Percentiles rank a stretch among this genome's conserved stretches.
phyloP scores from a whole-genome alignment of 148 eudicot genomes.

The Cornus florida region DNA sequence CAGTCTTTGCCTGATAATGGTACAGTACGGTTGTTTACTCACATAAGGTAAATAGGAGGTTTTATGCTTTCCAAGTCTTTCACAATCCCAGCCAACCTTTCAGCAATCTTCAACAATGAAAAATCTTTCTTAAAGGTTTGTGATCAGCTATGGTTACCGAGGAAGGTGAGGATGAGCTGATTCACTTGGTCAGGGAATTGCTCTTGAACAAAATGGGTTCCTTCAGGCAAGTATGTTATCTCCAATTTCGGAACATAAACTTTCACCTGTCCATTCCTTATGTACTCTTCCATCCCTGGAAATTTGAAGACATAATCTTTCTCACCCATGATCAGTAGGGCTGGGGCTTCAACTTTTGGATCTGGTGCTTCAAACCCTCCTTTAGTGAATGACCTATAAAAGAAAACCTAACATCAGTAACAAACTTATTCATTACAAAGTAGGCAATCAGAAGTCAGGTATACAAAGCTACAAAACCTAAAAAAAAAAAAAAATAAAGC shows the following conservation, averaged over 20 bases:
- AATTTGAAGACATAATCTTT: slow-evolving; percentile 36
- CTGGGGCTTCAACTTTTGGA: slow-evolving; percentile 35
- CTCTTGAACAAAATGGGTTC: slow-evolving; percentile 46
- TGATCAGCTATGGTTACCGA: not conserved
- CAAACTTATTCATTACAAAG: not conserved
- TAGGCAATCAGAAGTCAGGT: too few species aligned
- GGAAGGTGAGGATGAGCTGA: slow-evolving; percentile 33
- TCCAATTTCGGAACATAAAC: slow-evolving; percentile 38
- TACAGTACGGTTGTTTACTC: too few species aligned
- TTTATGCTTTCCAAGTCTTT: not conserved
- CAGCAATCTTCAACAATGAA: too few species aligned
- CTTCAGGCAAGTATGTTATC: slow-evolving; percentile 31
- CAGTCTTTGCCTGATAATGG: too few species aligned
- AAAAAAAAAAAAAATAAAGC: too few species aligned
- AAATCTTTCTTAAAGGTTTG: not conserved
- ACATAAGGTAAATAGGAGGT: not conserved
- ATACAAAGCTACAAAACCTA: too few species aligned
- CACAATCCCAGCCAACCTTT: too few species aligned
- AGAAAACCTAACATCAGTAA: too few species aligned
- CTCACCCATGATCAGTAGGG: slow-evolving; percentile 36
- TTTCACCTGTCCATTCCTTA: slow-evolving; percentile 33
- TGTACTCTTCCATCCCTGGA: slow-evolving; percentile 39
- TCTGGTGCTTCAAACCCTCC: slow-evolving; percentile 9
- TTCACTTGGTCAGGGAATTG: slow-evolving; percentile 43
- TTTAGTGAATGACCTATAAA: too few species aligned